phyloP scores from a whole-genome alignment of 768 basidiomycete genomes.

The Neoboletus magnificus region DNA sequence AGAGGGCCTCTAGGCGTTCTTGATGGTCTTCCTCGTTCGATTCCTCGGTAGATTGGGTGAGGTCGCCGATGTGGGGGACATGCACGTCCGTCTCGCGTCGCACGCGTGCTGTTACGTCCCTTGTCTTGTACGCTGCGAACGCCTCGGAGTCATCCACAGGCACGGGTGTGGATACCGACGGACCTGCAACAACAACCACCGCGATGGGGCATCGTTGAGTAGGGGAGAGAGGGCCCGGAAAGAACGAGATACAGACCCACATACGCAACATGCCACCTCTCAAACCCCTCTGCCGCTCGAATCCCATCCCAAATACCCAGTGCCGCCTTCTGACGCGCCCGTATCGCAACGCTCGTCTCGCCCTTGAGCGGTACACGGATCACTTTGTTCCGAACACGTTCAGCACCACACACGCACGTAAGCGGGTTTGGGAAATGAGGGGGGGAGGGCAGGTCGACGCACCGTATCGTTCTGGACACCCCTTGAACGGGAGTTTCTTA shows the following conservation, averaged over 20 bases:
- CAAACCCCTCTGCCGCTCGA: constrained; percentile 32
- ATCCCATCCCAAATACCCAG: constrained; percentile 50
- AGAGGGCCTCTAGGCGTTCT: constrained; percentile 42
- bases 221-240: neutral
- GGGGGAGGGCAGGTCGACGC: constrained; percentile 13
- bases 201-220: neutral
- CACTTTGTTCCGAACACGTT: constrained; percentile 31
- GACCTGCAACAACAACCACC: neutral
- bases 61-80: constrained; percentile 36
- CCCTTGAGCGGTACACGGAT: constrained; percentile 45
- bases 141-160: neutral
- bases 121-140: neutral
- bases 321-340: constrained; percentile 38
- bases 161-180: neutral
- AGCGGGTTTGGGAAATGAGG: too few relatives aligned
- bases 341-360: constrained; percentile 34
- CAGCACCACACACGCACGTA: neutral
- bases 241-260: constrained; percentile 13
- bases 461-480: constrained; percentile 48
- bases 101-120: constrained; percentile 22
- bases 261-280: constrained; percentile 46
- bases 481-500: constrained; percentile 50
- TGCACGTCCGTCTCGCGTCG: constrained; percentile 33
- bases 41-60: constrained; percentile 31
- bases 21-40: constrained; percentile 48